A percentile compares a stretch with the other conserved stretches of the same genome.
These are phyloP conservation scores for Zygoascus flipseniorum DNA, from an alignment of 805 yeast genomes.

Conservation along the genomic window DNA sequence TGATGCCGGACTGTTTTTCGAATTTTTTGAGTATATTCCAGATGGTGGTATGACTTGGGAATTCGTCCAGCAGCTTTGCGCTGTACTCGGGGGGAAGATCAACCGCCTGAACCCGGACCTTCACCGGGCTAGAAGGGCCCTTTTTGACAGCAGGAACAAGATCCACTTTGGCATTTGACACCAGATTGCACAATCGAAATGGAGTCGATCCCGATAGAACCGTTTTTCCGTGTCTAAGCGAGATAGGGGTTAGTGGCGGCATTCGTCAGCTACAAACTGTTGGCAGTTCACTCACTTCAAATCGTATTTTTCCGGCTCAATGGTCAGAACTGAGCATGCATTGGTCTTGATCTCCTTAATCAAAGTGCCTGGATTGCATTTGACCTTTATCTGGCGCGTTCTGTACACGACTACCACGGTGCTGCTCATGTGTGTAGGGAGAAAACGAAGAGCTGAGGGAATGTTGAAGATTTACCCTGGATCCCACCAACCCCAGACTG, in stretches of 20 bases:
- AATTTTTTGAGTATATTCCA: slow-evolving; percentile 19
- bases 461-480: not conserved
- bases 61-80: slow-evolving; percentile 11
- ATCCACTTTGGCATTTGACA: slow-evolving; percentile 18
- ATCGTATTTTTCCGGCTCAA: slow-evolving; percentile 11
- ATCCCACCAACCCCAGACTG: too few relatives aligned
- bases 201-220: slow-evolving; percentile 12
- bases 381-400: slow-evolving; percentile 12
- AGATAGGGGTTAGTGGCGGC: not conserved
- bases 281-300: slow-evolving; percentile 11
- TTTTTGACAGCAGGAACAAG: slow-evolving; percentile 11
- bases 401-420: slow-evolving; percentile 9
- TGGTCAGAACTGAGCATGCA: slow-evolving; percentile 13
- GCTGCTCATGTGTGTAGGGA: not conserved
- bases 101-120: slow-evolving; percentile 12
- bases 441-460: not conserved
- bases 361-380: slow-evolving; percentile 14
- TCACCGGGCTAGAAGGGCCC: not conserved
- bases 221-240: slow-evolving; percentile 5
- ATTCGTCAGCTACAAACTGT: not conserved
- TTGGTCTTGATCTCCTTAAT: slow-evolving; percentile 15
- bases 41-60: slow-evolving; percentile 13
- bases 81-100: slow-evolving; percentile 17
- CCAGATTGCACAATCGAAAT: slow-evolving; percentile 14
- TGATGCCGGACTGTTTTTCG: slow-evolving; percentile 17